phyloP scores from a whole-genome alignment of 305 asterid species.

The Lippia alba region DNA sequence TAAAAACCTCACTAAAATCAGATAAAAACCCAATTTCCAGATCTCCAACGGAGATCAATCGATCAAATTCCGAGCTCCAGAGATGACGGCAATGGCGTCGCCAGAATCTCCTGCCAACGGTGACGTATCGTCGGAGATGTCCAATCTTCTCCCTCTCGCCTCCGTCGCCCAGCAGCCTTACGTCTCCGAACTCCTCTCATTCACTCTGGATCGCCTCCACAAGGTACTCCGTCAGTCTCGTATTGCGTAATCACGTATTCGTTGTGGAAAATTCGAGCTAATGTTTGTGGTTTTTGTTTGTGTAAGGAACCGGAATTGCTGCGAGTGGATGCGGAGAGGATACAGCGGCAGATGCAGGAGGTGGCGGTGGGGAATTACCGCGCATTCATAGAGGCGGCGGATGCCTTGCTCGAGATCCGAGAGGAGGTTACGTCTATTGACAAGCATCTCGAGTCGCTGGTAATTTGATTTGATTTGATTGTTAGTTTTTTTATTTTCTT shows the following conservation, averaged over 20 bases:
- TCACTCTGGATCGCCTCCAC: conserved; percentile 93
- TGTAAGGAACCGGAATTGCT: conserved; percentile 82
- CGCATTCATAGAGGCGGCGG: conserved; percentile 81
- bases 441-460: conserved; percentile 81
- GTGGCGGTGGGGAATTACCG: conserved; percentile 90
- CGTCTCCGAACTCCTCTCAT: conserved; percentile 86
- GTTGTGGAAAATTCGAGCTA: conserved; percentile 24
- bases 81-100: conserved; percentile 60
- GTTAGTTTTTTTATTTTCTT: neutral
- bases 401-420: conserved; percentile 76
- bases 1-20: conserved; percentile 30
- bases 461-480: conserved; percentile 34
- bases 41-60: conserved; percentile 34
- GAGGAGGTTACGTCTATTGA: conserved; percentile 81
- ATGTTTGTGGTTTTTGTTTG: conserved; percentile 6
- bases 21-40: conserved; percentile 39
- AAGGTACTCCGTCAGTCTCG: conserved; percentile 50
- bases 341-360: conserved; percentile 95
- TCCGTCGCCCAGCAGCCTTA: conserved; percentile 85
- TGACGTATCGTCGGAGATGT: conserved; percentile 46
- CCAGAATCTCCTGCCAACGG: conserved; percentile 50
- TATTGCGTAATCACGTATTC: conserved; percentile 27
- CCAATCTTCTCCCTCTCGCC: conserved; percentile 68
- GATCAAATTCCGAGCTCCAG: conserved; percentile 33
- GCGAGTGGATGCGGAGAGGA: conserved; percentile 88